Conservation (phyloP, 441 rosid species). For the Biscutella laevigata region DNA sequence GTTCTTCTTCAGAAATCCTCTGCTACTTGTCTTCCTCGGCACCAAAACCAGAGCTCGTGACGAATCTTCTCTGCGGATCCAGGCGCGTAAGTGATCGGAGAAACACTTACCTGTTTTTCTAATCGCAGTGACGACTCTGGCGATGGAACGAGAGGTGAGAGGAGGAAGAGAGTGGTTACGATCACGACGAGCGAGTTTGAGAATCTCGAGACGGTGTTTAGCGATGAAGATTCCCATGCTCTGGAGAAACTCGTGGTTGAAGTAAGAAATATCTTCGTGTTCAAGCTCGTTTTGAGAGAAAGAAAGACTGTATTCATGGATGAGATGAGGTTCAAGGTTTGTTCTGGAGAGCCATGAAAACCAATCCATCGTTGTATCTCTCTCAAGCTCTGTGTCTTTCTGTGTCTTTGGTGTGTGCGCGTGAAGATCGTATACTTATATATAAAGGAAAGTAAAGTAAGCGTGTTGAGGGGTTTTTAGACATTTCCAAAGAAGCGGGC, state of each 20-base stretch:
- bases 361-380: conserved; percentile 46
- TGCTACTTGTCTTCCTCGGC: conserved; percentile 32
- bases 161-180: conserved; percentile 17
- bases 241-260: conserved; percentile 85
- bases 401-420: background rate
- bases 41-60: conserved; percentile 39
- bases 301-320: conserved; percentile 60
- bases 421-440: too few species aligned
- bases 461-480: too few species aligned
- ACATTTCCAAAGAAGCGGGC: too few species aligned
- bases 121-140: conserved; percentile 48
- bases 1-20: conserved; percentile 49
- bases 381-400: background rate
- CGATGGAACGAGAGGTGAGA: conserved; percentile 28
- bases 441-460: too few species aligned
- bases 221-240: conserved; percentile 91
- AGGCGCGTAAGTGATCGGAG: conserved; percentile 40
- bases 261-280: conserved; percentile 59
- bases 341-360: conserved; percentile 76
- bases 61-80: conserved; percentile 37
- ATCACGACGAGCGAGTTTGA: conserved; percentile 64
- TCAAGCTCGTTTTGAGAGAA: conserved; percentile 71
- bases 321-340: conserved; percentile 59
- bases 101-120: conserved; percentile 45
- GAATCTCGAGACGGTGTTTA: conserved; percentile 83